phyloP scores from a whole-genome alignment of 1,284 basidiomycete species.

The Polyporus tsugae region DNA sequence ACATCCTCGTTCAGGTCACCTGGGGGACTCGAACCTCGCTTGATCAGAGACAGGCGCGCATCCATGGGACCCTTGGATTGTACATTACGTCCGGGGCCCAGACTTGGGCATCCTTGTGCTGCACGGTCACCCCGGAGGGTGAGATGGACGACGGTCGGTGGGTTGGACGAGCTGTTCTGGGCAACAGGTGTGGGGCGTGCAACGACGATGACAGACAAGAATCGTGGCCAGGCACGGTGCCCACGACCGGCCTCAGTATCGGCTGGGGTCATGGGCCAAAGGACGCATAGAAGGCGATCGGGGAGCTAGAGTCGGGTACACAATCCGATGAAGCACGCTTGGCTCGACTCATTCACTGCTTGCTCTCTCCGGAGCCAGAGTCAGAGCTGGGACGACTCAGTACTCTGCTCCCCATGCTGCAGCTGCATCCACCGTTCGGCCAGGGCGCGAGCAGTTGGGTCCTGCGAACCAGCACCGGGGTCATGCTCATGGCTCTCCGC shows the following conservation, averaged over 20 bases:
- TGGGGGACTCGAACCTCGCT: neutral
- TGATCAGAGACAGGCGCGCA: conserved; percentile 5
- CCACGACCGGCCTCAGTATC: conserved; percentile 9
- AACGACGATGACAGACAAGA: neutral
- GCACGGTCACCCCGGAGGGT: neutral
- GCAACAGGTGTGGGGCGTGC: conserved; percentile 4
- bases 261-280: neutral
- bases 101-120: neutral
- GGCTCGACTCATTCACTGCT: neutral
- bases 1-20: neutral
- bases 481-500: neutral
- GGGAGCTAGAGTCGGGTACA: neutral
- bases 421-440: neutral
- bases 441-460: neutral
- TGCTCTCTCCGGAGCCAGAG: neutral
- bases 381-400: conserved; percentile 15
- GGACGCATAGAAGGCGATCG: conserved; percentile 22
- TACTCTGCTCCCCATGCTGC: neutral
- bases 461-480: neutral
- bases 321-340: neutral
- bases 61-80: neutral
- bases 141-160: neutral
- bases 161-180: neutral
- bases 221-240: conserved; percentile 19
- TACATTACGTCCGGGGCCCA: neutral